Conservation (phyloP, 305 asterid species). For the Fraxinus latifolia region DNA sequence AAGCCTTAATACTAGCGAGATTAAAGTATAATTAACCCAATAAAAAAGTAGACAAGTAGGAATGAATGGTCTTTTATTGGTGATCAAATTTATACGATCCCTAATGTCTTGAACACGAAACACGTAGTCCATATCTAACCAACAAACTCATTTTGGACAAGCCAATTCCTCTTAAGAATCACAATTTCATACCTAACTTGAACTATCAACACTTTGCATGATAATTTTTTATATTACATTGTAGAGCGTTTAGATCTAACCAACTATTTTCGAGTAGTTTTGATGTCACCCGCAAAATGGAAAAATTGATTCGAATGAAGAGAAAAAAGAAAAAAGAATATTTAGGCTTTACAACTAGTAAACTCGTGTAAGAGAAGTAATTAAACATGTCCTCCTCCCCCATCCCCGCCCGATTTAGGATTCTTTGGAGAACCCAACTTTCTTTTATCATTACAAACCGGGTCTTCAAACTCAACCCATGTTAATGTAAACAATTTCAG, state of each 20-base stretch:
- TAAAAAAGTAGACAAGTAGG: neutral
- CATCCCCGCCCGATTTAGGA: neutral
- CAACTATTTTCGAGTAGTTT: neutral
- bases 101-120: neutral
- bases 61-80: neutral
- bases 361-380: neutral
- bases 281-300: neutral
- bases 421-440: neutral
- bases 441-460: neutral
- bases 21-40: neutral
- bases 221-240: neutral
- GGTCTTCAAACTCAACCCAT: neutral
- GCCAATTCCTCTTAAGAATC: neutral
- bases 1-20: neutral
- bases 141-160: neutral
- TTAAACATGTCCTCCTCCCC: neutral
- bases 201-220: neutral
- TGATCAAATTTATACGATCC: neutral
- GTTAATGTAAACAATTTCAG: neutral
- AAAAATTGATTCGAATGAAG: neutral
- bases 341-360: neutral
- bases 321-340: neutral
- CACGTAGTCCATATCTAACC: neutral
- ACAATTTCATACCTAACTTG: neutral
- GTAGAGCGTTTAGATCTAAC: neutral